These are phyloP conservation scores for Psophocarpus tetragonolobus DNA, from an alignment of 306 rosid species.

Conservation along the genomic window DNA sequence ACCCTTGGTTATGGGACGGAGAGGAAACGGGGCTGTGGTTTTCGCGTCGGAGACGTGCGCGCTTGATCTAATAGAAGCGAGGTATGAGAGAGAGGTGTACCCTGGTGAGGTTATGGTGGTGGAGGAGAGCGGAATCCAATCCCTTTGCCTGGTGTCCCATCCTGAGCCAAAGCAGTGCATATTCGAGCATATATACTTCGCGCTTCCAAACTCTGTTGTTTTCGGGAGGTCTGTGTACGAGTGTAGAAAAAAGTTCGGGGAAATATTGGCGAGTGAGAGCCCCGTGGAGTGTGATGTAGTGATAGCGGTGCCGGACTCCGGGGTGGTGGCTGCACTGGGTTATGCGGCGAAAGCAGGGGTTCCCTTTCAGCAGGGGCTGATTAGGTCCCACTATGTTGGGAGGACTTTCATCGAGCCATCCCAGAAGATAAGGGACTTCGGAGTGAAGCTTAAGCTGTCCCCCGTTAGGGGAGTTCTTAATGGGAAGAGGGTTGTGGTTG, in stretches of 20 bases:
- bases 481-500: constrained; percentile 93
- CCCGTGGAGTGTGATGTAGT: constrained; percentile 89
- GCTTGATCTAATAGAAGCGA: constrained; percentile 76
- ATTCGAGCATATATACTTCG: constrained; percentile 87
- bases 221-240: constrained; percentile 77
- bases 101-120: constrained; percentile 82
- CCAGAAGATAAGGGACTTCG: constrained; percentile 80
- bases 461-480: constrained; percentile 64
- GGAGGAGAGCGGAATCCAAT: constrained; percentile 64
- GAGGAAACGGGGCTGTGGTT: constrained; percentile 72
- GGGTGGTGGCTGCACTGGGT: constrained; percentile 90
- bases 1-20: constrained; percentile 84
- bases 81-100: constrained; percentile 73
- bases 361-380: constrained; percentile 84
- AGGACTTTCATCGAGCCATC: constrained; percentile 95
- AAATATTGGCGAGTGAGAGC: constrained; percentile 69
- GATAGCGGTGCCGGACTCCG: constrained; percentile 86
- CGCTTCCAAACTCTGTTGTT: constrained; percentile 69
- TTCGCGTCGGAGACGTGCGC: constrained; percentile 91
- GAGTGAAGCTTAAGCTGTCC: constrained; percentile 76
- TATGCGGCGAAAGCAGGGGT: constrained; percentile 85
- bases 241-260: constrained; percentile 65
- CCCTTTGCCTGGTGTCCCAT: constrained; percentile 73
- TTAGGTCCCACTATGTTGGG: constrained; percentile 87
- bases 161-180: constrained; percentile 73